These are phyloP conservation scores for Crithidia brevicula DNA, from an alignment of 208 protist species.

Conservation along the genomic window DNA sequence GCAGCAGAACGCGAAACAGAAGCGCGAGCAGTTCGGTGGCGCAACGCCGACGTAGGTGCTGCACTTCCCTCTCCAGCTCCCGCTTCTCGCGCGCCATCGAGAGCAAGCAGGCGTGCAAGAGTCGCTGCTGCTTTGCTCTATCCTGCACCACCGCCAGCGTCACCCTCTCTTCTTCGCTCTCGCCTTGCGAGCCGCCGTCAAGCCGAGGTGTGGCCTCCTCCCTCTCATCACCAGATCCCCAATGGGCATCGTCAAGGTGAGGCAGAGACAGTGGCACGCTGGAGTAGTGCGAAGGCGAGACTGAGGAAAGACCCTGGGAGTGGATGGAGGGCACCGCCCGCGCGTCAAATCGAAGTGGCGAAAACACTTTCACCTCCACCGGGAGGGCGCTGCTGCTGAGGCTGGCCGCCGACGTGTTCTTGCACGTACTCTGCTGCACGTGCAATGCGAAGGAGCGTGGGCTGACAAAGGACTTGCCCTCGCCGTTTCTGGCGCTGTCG, in stretches of 20 bases:
- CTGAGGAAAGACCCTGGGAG: neutral
- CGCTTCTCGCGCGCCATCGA: conserved; percentile 10
- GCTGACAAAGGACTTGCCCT: neutral
- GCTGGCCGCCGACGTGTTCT: neutral
- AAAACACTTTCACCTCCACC: conserved; percentile 22
- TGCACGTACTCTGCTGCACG: neutral
- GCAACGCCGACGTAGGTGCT: neutral
- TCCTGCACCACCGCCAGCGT: neutral
- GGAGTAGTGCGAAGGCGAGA: conserved; percentile 7
- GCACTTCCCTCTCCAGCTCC: neutral
- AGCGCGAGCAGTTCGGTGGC: neutral
- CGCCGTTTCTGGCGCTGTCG: conserved; percentile 1
- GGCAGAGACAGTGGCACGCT: neutral
- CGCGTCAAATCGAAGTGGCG: conserved; percentile 20
- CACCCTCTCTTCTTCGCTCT: neutral
- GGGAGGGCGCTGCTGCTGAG: conserved; percentile 1
- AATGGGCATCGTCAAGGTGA: neutral
- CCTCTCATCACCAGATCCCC: neutral
- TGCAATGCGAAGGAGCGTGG: conserved; percentile 6
- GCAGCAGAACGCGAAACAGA: conserved; percentile 5
- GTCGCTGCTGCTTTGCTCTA: conserved; percentile 16
- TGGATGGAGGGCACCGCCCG: neutral
- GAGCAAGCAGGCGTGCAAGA: conserved; percentile 24
- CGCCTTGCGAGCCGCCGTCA: neutral
- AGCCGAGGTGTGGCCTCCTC: neutral